These are phyloP conservation scores for Hygrophoropsis aurantiaca DNA, from an alignment of 768 basidiomycete genomes.

Conservation along the genomic window DNA sequence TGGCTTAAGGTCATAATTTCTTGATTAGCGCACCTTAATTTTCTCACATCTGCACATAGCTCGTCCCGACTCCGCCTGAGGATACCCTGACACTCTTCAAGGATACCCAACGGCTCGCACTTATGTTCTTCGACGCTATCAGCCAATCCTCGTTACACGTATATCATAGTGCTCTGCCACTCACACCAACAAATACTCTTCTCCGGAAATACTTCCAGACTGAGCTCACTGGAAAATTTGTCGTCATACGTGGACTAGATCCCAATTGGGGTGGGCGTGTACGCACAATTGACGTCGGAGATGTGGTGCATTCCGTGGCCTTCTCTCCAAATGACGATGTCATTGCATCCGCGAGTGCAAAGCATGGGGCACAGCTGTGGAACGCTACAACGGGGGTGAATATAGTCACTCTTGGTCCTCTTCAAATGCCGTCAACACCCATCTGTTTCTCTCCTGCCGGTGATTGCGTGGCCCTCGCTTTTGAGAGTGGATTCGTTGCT, in stretches of 20 bases:
- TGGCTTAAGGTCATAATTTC: constrained; percentile 17
- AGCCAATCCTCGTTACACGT: constrained; percentile 18
- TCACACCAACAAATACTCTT: background rate
- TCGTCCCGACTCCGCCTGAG: constrained; percentile 1
- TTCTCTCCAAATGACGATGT: constrained; percentile 11
- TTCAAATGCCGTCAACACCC: constrained; percentile 3
- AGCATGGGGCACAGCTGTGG: constrained; percentile 22
- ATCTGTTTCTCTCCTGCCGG: constrained; percentile 20
- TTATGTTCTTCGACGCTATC: constrained; percentile 17
- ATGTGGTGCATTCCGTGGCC: constrained; percentile 12
- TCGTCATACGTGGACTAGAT: background rate
- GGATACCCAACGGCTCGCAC: constrained; percentile 16
- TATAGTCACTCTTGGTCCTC: constrained; percentile 16
- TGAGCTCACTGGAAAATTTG: constrained; percentile 3
- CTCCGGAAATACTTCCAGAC: constrained; percentile 9
- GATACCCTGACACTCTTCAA: constrained; percentile 9
- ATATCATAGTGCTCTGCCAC: constrained; percentile 10
- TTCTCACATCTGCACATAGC: constrained; percentile 5
- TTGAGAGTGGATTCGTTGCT: constrained; percentile 12
- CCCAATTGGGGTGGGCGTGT: background rate
- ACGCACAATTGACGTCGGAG: background rate
- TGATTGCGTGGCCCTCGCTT: constrained; percentile 16
- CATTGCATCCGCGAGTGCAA: constrained; percentile 14
- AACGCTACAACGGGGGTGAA: constrained; percentile 17
- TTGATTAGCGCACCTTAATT: background rate